Evolutionary conservation across 2,329 filamentous ascomycete species (phyloP).

Genomic region (Aureobasidium sp.): DNA sequence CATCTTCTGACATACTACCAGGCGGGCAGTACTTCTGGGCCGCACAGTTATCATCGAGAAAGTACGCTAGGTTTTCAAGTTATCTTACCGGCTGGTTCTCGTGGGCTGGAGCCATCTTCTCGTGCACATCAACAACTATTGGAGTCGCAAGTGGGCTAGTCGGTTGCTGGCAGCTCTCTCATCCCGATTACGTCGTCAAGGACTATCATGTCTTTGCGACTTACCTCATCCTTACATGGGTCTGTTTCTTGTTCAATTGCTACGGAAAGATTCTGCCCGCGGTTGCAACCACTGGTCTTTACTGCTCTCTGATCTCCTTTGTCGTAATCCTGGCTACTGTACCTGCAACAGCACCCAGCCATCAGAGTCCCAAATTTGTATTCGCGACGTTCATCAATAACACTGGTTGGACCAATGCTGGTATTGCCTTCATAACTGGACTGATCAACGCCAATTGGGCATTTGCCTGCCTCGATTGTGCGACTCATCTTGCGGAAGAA

Average conservation of each 20-base stretch:
- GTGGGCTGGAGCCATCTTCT: slow-evolving; percentile 47
- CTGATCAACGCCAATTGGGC: slow-evolving; percentile 44
- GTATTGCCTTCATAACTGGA: slow-evolving; percentile 44
- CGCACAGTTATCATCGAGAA: slow-evolving; percentile 38
- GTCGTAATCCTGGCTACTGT: slow-evolving; percentile 41
- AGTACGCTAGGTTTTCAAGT: slow-evolving; percentile 36
- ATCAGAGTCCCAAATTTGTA: slow-evolving; percentile 40
- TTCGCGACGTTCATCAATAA: slow-evolving; percentile 45
- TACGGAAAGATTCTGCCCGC: slow-evolving; percentile 26
- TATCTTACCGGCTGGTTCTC: slow-evolving; percentile 44
- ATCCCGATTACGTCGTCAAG: slow-evolving; percentile 36
- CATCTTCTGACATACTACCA: no score
- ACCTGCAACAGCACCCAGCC: slow-evolving; percentile 33
- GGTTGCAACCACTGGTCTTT: slow-evolving; percentile 37
- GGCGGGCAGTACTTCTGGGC: slow-evolving; percentile 44
- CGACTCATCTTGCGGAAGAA: slow-evolving; percentile 44
- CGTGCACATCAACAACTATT: slow-evolving; percentile 43
- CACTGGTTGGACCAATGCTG: slow-evolving; percentile 38
- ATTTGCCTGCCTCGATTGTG: slow-evolving; percentile 42
- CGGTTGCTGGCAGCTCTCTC: slow-evolving; percentile 43
- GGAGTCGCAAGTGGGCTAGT: slow-evolving; percentile 39
- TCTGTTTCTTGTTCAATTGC: slow-evolving; percentile 36
- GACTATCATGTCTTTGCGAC: slow-evolving; percentile 31
- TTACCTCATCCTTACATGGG: slow-evolving; percentile 39
- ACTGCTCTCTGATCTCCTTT: slow-evolving; percentile 39